Conservation (phyloP, 2,329 filamentous ascomycete genomes). For the Calonectria honghensis region DNA sequence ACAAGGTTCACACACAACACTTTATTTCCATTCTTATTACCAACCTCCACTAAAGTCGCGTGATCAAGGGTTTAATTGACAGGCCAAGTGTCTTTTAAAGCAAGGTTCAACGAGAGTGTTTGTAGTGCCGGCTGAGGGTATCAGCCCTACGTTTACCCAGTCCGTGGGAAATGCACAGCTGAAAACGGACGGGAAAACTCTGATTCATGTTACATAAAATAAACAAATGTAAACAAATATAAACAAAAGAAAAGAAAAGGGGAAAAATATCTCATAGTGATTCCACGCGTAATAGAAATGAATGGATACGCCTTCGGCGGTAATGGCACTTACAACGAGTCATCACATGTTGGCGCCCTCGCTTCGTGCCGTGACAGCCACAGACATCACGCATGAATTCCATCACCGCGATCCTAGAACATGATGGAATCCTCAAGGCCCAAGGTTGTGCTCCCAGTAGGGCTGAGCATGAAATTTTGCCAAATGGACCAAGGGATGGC, state of each 20-base stretch:
- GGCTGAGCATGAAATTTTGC: constrained; percentile 3
- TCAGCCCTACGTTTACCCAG: constrained; percentile 8
- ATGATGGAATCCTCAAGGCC: neutral
- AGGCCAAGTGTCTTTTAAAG: constrained; percentile 8
- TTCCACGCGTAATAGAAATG: neutral
- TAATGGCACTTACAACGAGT: constrained; percentile 16
- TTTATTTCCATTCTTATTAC: neutral
- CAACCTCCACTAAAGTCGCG: neutral
- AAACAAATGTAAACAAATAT: neutral
- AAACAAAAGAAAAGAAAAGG: too few species aligned
- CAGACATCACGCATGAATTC: constrained; percentile 19
- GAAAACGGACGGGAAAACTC: constrained; percentile 14
- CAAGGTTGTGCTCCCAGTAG: neutral
- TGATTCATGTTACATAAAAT: neutral
- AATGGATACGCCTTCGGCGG: neutral
- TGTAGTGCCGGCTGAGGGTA: constrained; percentile 2
- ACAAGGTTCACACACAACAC: neutral
- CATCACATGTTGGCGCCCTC: constrained; percentile 11
- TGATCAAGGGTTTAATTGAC: neutral
- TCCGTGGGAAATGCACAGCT: neutral
- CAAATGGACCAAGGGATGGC: neutral
- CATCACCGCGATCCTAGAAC: neutral
- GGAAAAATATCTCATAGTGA: constrained; percentile 2
- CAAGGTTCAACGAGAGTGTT: constrained; percentile 8
- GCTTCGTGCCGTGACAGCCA: neutral